phyloP scores from a whole-genome alignment of 139 green algal species.

The Chlorella sorokiniana region DNA sequence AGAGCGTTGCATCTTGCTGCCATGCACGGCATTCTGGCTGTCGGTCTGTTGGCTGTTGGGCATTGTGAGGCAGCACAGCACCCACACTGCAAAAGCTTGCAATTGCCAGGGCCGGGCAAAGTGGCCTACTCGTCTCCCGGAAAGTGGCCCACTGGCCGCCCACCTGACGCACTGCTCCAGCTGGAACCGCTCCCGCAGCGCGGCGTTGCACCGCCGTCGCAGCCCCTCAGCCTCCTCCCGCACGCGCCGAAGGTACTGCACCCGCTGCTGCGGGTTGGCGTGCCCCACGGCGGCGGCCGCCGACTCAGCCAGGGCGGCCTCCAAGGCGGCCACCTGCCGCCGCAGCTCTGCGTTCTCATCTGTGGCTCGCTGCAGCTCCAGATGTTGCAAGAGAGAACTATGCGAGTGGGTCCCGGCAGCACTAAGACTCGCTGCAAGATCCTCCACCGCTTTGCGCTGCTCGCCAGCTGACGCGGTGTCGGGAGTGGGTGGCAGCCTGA shows the following conservation, averaged over 20 bases:
- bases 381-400: not conserved
- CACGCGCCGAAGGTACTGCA: conserved; percentile 44
- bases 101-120: too few relatives aligned
- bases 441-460: too few relatives aligned
- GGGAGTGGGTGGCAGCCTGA: too few relatives aligned
- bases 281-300: conserved; percentile 16
- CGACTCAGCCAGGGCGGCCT: conserved; percentile 9
- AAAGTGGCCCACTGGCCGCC: not conserved
- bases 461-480: too few relatives aligned
- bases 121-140: too few relatives aligned
- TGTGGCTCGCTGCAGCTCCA: not conserved
- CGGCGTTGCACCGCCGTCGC: conserved; percentile 39
- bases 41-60: not conserved
- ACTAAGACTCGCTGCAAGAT: too few relatives aligned
- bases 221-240: conserved; percentile 46
- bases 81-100: too few relatives aligned
- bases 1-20: not conserved
- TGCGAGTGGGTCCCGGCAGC: not conserved
- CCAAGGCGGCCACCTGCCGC: not conserved
- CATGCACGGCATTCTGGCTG: not conserved
- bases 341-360: conserved; percentile 6
- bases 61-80: too few relatives aligned
- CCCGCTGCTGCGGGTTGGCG: conserved; percentile 41
- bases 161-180: conserved; percentile 54
- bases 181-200: conserved; percentile 33